Percentiles rank a stretch among this genome's conserved stretches.
Conservation (phyloP, 495 filamentous ascomycete species). For the Sabuloglossum arenarium region DNA sequence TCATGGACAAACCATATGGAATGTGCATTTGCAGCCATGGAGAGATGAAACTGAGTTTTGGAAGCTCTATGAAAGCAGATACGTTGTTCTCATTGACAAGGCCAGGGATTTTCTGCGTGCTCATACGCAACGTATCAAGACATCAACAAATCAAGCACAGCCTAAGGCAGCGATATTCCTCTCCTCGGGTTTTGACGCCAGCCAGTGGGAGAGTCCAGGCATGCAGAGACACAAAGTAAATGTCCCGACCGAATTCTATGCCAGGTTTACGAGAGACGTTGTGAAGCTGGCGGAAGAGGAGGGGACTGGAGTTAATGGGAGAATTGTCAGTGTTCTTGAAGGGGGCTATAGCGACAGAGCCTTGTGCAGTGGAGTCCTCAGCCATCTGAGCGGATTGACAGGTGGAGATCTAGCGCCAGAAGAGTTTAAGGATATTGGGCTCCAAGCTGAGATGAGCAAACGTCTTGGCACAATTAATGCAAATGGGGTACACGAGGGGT, state of each 20-base stretch:
- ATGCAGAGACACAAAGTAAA: slow-evolving; percentile 94
- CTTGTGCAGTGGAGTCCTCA: slow-evolving; percentile 65
- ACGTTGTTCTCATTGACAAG: slow-evolving; percentile 56
- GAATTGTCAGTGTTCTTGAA: slow-evolving; percentile 82
- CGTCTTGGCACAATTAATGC: slow-evolving; percentile 18
- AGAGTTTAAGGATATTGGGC: slow-evolving; percentile 20
- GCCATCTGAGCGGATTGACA: slow-evolving; percentile 63
- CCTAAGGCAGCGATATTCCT: slow-evolving; percentile 81
- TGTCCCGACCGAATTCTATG: slow-evolving; percentile 93
- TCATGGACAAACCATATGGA: slow-evolving; percentile 85
- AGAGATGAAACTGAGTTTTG: slow-evolving; percentile 68
- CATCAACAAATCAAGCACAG: slow-evolving; percentile 25
- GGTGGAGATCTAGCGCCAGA: slow-evolving; percentile 24
- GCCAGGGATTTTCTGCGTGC: slow-evolving; percentile 48
- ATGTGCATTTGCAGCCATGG: slow-evolving; percentile 84
- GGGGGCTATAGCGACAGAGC: slow-evolving; percentile 91
- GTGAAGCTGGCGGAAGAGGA: slow-evolving; percentile 66
- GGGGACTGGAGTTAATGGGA: slow-evolving; percentile 51
- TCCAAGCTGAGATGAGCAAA: slow-evolving; percentile 32
- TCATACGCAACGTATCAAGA: slow-evolving; percentile 41
- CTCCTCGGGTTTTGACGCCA: slow-evolving; percentile 91
- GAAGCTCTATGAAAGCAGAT: slow-evolving; percentile 59
- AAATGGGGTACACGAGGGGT: slow-evolving; percentile 5
- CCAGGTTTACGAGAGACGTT: slow-evolving; percentile 67
- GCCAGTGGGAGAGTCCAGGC: slow-evolving; percentile 70